These are phyloP conservation scores for Sphagnum tenellum DNA, from an alignment of 225 moss, liverwort and hornwort genomes.

Conservation along the genomic window DNA sequence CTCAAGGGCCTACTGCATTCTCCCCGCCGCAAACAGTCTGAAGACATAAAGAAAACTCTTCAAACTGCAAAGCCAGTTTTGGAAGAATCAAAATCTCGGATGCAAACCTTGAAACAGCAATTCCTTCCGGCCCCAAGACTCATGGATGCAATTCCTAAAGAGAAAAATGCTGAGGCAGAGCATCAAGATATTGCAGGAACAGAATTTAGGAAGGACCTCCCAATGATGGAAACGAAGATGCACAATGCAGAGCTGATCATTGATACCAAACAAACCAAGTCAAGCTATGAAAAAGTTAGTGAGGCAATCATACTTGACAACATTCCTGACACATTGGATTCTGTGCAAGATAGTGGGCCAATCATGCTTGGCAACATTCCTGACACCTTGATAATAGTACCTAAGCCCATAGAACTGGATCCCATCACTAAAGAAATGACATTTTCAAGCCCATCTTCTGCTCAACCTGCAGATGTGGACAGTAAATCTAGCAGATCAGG, in stretches of 20 bases:
- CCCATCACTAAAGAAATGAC: constrained; percentile 10
- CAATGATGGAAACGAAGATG: constrained; percentile 2
- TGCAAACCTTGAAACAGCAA: constrained; percentile 9
- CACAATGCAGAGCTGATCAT: constrained; percentile 3
- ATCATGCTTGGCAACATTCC: not conserved
- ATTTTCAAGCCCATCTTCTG: not conserved
- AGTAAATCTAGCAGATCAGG: constrained; percentile 11
- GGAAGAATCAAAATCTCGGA: constrained; percentile 10
- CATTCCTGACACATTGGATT: too few relatives aligned
- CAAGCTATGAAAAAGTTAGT: not conserved
- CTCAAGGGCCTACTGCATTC: constrained; percentile 22
- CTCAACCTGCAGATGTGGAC: constrained; percentile 15
- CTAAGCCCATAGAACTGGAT: constrained; percentile 22
- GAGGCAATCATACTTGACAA: too few relatives aligned
- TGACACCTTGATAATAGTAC: constrained; percentile 9
- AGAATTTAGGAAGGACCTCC: constrained; percentile 1
- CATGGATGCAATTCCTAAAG: constrained; percentile 2
- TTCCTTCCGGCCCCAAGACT: constrained; percentile 19
- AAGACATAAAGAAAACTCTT: constrained; percentile 10
- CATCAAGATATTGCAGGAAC: not conserved
- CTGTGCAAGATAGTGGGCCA: too few relatives aligned
- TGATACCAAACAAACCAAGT: constrained; percentile 7
- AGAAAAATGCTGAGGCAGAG: constrained; percentile 4
- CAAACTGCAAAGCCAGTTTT: constrained; percentile 13
- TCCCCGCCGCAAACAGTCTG: constrained; percentile 33